Base-by-base conservation (phyloP, 2,329 filamentous ascomycete genomes). In the Cercospora citrullina region DNA sequence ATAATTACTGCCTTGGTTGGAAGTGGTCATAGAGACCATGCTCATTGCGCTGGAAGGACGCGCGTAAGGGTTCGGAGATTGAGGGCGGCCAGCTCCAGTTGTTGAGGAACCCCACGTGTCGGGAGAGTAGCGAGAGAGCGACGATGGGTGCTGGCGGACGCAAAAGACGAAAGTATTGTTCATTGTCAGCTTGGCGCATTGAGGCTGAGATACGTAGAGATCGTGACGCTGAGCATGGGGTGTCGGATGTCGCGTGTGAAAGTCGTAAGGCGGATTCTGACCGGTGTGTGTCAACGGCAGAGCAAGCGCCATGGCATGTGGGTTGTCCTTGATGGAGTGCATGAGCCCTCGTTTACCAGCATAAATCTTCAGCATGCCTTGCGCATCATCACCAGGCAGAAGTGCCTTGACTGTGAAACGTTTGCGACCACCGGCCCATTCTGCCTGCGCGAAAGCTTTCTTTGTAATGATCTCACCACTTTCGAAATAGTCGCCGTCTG, bases 141-240 rank as follows among this genome's bases (percentile, higher is more conserved):
- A 86, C 0, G 92, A 90, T 0, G 94, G 92, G 77, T 99, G 94
- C 77, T 99, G 95, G 57, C 95, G 91, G 69, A 99, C 91, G 63
- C 91, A 91, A 79, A 99, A 99, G 30, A 99, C 94, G 77, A 97
- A 99, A 0, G 95, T 99, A 78, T 99, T 98, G 83, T 98, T 97
- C 65, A 96, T 85, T 1, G 93, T 94, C 30, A 99, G 84, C 28
- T 90, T 88, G 72, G 90, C 87, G 78, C 95, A 99, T 79, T 99
- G 96, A 1, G 96, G 95, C 77, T 98, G 95, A 55, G 94, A 92
- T 71, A 99, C 92, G 79, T 99, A 99, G 67, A 99, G 89, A 78
- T 99, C 95, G 79, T 99, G 94, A 51, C 94, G 89, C 77, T 97
- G 93, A n/a, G 95, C 95, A 79, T 99, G 95, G 8, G 95, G 95